phyloP scores from a whole-genome alignment of 768 basidiomycete genomes.

The Trametes coccinea region DNA sequence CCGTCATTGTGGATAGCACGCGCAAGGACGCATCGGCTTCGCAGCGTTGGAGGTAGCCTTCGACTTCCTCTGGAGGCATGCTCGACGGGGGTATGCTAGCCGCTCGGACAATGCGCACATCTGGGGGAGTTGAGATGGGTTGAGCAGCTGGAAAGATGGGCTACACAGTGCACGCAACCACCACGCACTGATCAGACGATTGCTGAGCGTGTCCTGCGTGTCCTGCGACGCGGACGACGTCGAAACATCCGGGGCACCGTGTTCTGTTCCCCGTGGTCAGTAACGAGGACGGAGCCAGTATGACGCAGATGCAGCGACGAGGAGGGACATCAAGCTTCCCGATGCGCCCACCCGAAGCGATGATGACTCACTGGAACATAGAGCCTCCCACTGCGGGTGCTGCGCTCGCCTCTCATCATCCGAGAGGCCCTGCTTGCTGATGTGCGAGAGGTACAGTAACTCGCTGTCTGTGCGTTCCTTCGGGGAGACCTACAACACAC shows the following conservation, averaged over 20 bases:
- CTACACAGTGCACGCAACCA: no score
- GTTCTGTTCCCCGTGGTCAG: slow-evolving; percentile 41
- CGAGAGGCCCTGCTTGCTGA: slow-evolving; percentile 48
- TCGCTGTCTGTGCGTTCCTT: slow-evolving; percentile 82
- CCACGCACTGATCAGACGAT: slow-evolving; percentile 58
- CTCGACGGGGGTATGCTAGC: slow-evolving; percentile 4
- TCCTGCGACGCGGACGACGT: slow-evolving; percentile 26
- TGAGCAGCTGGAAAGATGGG: not conserved
- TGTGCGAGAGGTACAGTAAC: slow-evolving; percentile 74
- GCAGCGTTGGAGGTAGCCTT: not conserved
- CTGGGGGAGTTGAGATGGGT: slow-evolving; percentile 9
- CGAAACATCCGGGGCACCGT: slow-evolving; percentile 52
- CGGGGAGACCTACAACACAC: slow-evolving; percentile 52
- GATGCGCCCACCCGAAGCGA: not conserved
- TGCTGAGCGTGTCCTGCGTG: slow-evolving; percentile 59
- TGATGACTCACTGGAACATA: slow-evolving; percentile 58
- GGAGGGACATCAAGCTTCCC: not conserved
- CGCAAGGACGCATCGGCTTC: slow-evolving; percentile 38
- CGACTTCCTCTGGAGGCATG: not conserved
- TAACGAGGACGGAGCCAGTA: not conserved
- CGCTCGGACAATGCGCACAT: slow-evolving; percentile 16
- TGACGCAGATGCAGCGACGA: not conserved
- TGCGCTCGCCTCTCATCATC: slow-evolving; percentile 45
- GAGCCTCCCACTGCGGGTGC: slow-evolving; percentile 65
- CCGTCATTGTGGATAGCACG: slow-evolving; percentile 67